Conservation (phyloP, 768 basidiomycete genomes). For the Cytidiella melzeri region DNA sequence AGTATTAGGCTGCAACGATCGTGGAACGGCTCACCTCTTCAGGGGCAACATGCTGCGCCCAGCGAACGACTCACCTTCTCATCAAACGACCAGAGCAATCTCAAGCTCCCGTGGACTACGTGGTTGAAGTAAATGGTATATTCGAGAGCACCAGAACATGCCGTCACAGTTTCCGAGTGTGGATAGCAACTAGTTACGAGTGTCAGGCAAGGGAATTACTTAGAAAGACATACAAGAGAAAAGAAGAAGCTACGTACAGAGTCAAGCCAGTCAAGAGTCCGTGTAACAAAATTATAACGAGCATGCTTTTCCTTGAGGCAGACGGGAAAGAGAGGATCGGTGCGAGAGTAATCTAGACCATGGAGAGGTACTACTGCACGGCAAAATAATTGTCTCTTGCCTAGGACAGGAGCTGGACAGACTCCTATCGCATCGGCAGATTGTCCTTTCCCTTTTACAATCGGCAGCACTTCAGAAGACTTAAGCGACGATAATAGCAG, state of each 20-base stretch:
- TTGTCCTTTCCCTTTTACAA: not conserved
- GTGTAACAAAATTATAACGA: not conserved
- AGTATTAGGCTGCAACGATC: no score
- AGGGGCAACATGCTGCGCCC: no score
- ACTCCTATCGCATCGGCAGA: not conserved
- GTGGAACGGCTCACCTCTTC: no score
- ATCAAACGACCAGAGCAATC: no score
- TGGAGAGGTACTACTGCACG: not conserved
- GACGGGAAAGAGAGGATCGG: not conserved
- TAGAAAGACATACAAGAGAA: not conserved
- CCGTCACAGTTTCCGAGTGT: not conserved
- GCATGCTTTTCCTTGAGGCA: not conserved
- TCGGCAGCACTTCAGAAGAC: not conserved
- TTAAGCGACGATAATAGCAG: conserved; percentile 36
- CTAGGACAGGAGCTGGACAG: not conserved
- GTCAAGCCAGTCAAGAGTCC: no score
- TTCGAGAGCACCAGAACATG: not conserved
- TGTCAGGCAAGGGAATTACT: not conserved
- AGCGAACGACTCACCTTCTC: no score
- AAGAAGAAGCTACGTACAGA: not conserved
- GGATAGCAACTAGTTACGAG: not conserved
- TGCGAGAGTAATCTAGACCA: conserved; percentile 1
- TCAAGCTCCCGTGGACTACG: no score
- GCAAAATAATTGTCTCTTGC: conserved; percentile 1
- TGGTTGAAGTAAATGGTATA: not conserved